Conservation (phyloP, 2,329 filamentous ascomycete genomes). For the Diaporthe helianthi region DNA sequence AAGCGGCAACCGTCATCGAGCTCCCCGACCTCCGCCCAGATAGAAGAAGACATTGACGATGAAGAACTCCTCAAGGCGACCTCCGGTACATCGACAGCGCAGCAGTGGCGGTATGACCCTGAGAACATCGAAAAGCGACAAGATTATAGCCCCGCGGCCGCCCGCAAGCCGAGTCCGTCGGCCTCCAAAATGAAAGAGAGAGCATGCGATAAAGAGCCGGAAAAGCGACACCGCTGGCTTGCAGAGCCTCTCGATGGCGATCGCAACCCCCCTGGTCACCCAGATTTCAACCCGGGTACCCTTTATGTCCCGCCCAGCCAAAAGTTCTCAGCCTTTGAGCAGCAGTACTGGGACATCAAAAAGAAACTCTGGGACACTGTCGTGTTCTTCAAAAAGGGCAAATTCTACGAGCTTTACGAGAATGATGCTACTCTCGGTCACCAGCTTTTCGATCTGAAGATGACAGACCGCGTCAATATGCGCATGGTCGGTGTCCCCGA, state of each 20-base stretch:
- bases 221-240: constrained; percentile 89
- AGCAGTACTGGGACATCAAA: constrained; percentile 99
- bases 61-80: constrained; percentile 63
- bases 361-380: constrained; percentile 97
- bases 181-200: constrained; percentile 62
- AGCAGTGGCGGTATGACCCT: constrained; percentile 78
- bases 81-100: constrained; percentile 73
- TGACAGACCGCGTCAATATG: constrained; percentile 99
- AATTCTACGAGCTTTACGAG: constrained; percentile 98
- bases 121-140: constrained; percentile 49
- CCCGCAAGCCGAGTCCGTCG: constrained; percentile 40
- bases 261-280: constrained; percentile 76
- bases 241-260: constrained; percentile 87
- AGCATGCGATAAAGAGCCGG: constrained; percentile 81
- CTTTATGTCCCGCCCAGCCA: constrained; percentile 87
- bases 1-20: constrained; percentile 68
- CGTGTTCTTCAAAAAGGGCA: constrained; percentile 99
- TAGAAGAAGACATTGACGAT: constrained; percentile 58
- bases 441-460: constrained; percentile 95
- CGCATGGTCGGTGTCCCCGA: constrained; percentile 99
- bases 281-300: constrained; percentile 89
- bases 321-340: constrained; percentile 92
- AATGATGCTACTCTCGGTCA: constrained; percentile 97
- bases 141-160: constrained; percentile 35
- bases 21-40: constrained; percentile 42